phyloP scores from a whole-genome alignment of 1,139 yeast genomes.

The Protomyces macrosporus region DNA sequence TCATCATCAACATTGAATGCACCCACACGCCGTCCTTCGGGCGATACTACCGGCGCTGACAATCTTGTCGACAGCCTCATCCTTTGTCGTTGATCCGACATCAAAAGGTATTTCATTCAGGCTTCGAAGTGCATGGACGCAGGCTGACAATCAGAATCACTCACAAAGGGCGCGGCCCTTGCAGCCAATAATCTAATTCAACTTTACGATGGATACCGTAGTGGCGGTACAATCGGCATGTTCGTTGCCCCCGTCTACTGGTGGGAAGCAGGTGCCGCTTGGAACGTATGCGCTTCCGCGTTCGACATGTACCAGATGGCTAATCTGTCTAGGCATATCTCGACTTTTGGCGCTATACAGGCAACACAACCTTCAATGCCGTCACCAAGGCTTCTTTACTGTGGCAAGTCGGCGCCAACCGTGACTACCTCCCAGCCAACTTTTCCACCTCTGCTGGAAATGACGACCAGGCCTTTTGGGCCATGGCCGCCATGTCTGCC shows the following conservation, averaged over 20 bases:
- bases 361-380: slow-evolving; percentile 55
- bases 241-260: slow-evolving; percentile 75
- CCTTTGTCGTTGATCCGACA: slow-evolving; percentile 8
- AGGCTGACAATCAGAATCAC: slow-evolving; percentile 29
- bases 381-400: slow-evolving; percentile 55
- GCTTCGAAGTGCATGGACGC: neutral
- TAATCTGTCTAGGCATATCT: slow-evolving; percentile 35
- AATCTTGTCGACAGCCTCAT: neutral
- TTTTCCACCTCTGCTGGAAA: slow-evolving; percentile 79
- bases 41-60: slow-evolving; percentile 6
- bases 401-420: slow-evolving; percentile 61
- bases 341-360: slow-evolving; percentile 60
- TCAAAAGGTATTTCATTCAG: slow-evolving; percentile 3
- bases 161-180: slow-evolving; percentile 48
- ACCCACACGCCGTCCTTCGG: slow-evolving; percentile 1
- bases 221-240: slow-evolving; percentile 56
- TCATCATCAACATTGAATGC: neutral
- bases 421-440: slow-evolving; percentile 68
- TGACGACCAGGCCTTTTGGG: slow-evolving; percentile 94
- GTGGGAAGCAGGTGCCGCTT: slow-evolving; percentile 94
- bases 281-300: slow-evolving; percentile 38
- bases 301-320: neutral
- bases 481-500: slow-evolving; percentile 73
- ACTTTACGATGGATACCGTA: slow-evolving; percentile 55
- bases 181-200: slow-evolving; percentile 62